Evolutionary conservation across 106 monocot species (phyloP).

Genomic region (Apostasia shenzhenica): DNA sequence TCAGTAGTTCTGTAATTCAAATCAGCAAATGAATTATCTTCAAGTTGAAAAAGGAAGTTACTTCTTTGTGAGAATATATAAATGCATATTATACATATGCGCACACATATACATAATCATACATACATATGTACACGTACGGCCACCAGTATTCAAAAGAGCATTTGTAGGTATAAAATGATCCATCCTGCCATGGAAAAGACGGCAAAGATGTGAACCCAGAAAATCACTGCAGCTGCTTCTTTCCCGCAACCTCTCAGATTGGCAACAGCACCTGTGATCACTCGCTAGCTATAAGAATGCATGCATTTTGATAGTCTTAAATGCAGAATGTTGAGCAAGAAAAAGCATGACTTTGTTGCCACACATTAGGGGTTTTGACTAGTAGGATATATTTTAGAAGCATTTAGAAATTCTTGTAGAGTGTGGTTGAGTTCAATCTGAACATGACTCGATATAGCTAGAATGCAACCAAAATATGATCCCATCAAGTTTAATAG

Average conservation of each 20-base stretch:
- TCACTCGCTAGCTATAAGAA: neutral
- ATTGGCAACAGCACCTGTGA: conserved; percentile 76
- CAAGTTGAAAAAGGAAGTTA: neutral
- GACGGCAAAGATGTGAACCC: conserved; percentile 89
- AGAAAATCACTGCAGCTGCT: conserved; percentile 76
- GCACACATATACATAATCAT: too few relatives aligned
- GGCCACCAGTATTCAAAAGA: conserved; percentile 25
- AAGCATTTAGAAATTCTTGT: too few relatives aligned
- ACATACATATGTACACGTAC: neutral
- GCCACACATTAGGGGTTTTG: too few relatives aligned
- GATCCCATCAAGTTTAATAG: too few relatives aligned
- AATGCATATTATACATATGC: neutral
- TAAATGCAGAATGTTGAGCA: neutral
- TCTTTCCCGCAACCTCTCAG: conserved; percentile 82
- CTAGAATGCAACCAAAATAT: too few relatives aligned
- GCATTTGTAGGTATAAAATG: conserved; percentile 46
- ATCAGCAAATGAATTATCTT: neutral
- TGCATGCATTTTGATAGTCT: neutral
- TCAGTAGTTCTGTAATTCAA: neutral
- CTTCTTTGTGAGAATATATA: neutral
- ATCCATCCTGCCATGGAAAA: conserved; percentile 92
- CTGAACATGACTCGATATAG: too few relatives aligned
- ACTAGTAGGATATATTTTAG: too few relatives aligned
- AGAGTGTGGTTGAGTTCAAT: too few relatives aligned
- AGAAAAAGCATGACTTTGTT: neutral